Conservation (phyloP, 2,329 filamentous ascomycete genomes). For the Cladophialophora exuberans region DNA sequence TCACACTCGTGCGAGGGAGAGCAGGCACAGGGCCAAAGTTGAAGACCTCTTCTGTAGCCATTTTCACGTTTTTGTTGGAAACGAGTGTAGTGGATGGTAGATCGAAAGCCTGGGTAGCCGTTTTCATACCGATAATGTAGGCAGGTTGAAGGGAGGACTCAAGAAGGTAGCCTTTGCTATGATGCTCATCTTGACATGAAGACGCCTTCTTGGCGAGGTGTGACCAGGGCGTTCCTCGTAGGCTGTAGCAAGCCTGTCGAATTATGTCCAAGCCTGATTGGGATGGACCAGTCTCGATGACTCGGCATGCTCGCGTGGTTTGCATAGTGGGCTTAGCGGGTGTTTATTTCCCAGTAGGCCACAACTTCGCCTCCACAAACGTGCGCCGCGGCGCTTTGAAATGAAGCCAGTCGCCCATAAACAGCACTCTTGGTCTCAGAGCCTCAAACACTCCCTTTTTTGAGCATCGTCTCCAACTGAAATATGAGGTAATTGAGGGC, state of each 20-base stretch:
- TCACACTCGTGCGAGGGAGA: constrained; percentile 2
- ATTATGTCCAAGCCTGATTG: not conserved
- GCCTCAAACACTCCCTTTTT: not conserved
- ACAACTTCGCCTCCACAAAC: not conserved
- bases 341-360: not conserved
- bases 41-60: constrained; percentile 8
- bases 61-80: not conserved
- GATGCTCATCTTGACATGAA: not conserved
- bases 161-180: not conserved
- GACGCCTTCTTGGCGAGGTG: not conserved
- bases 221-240: not conserved
- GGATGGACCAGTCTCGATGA: not conserved
- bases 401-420: not conserved
- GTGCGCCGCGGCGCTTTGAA: not conserved
- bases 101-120: not conserved
- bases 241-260: not conserved
- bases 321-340: not conserved
- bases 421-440: not conserved
- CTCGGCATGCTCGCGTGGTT: not conserved
- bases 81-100: not conserved
- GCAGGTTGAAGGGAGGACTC: too few relatives aligned
- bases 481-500: too few relatives aligned
- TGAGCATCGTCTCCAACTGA: too few relatives aligned
- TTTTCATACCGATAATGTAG: too few relatives aligned
- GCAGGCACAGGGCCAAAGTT: constrained; percentile 12